phyloP scores from a whole-genome alignment of 2,329 filamentous ascomycete genomes.

The Hysterium pulicare region DNA sequence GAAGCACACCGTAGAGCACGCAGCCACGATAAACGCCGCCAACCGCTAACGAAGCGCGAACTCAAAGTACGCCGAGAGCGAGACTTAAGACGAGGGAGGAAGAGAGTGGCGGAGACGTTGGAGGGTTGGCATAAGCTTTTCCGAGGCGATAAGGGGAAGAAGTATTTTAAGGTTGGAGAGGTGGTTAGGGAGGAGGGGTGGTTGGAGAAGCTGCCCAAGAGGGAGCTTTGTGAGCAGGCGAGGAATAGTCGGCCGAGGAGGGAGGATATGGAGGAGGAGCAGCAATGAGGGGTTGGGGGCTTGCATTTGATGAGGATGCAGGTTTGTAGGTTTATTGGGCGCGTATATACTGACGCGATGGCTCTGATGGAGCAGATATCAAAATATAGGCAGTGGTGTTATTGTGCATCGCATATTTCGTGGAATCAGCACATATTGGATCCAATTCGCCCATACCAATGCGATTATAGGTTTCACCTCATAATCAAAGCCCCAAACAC shows the following conservation, averaged over 20 bases:
- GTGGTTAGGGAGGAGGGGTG: slow-evolving; percentile 63
- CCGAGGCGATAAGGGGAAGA: slow-evolving; percentile 61
- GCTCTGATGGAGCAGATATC: too few species aligned
- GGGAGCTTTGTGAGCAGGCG: slow-evolving; percentile 68
- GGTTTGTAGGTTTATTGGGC: background rate
- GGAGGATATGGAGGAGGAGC: slow-evolving; percentile 20
- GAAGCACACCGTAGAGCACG: slow-evolving; percentile 26
- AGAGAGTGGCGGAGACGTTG: slow-evolving; percentile 64
- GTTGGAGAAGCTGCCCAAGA: slow-evolving; percentile 55
- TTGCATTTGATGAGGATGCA: background rate
- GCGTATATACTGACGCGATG: too few species aligned
- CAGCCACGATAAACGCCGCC: slow-evolving; percentile 11
- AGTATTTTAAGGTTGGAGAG: slow-evolving; percentile 77
- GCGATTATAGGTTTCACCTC: too few species aligned
- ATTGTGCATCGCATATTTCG: too few species aligned
- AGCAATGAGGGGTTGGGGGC: background rate
- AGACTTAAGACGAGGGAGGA: slow-evolving; percentile 63
- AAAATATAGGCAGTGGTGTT: too few species aligned
- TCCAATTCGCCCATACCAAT: too few species aligned
- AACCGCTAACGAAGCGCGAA: slow-evolving; percentile 23
- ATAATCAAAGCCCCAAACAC: too few species aligned
- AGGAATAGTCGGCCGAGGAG: slow-evolving; percentile 61
- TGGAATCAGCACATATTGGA: too few species aligned
- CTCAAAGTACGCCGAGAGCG: slow-evolving; percentile 54
- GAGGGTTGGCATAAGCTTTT: slow-evolving; percentile 85